Base-by-base conservation (phyloP, 2,329 filamentous ascomycete genomes). In the Tricladium varicosporioides region DNA sequence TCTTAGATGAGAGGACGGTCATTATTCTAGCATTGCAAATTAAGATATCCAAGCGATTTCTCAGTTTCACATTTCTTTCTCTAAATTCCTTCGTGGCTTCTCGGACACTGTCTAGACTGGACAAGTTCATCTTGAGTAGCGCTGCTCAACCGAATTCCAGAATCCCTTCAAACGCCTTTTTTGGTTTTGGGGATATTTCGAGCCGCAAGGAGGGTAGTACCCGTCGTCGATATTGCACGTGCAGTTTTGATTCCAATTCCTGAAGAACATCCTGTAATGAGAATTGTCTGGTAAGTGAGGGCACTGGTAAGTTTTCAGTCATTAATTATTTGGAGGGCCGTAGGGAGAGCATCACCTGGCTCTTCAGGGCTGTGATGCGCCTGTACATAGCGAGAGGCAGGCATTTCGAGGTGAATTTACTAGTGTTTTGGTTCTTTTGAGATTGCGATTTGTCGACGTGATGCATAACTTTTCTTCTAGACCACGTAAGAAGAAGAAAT, bases 241-340 rank as follows among this genome's bases (percentile, higher is more conserved):
- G 69, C 72, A 2, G 72, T 74, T 57, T 74, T 71, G 51, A 73
- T 62, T 5, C 73, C 73, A 22, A 75, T 66, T 15, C 72, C 72
- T 2, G 70, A 70, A 5, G 72, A 72, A 42, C 62, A 66, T n/a
- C 73, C 73, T 5, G 73, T 75, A 54, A 75, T 67, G 31, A 75
- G 56, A 27, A 73, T 65, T 11, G 69, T 66, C 61, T 73, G 73
- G 57, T 68, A 72, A 75, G 76, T 60, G 78, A 71, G 53, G 49
- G 62, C 65, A 22, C 49, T 54, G 11, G 45, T 43, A 10, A 69
- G 58, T 2, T 52, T 58, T 51, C 71, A 65, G 50, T 73, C 70
- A 32, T 70, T 48, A 48, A 74, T 54, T 46, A 73, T 69, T 53
- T 73, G 68, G 5, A 67, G 18, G 2, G 69, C 70, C 2, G 60